phyloP scores from a whole-genome alignment of 768 basidiomycete genomes.

The Collybia nuda region DNA sequence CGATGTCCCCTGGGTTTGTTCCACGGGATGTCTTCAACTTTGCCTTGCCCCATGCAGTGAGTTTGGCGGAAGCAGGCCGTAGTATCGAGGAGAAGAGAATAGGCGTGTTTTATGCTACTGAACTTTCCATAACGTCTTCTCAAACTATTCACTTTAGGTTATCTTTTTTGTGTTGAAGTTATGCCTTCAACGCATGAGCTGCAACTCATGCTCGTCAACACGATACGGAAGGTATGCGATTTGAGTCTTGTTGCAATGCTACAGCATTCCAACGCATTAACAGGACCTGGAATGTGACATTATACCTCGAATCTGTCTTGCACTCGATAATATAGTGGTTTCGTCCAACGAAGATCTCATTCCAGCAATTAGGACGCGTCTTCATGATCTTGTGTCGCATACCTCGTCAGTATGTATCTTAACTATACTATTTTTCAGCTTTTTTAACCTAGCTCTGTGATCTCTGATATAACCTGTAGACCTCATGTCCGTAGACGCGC shows the following conservation, averaged over 20 bases:
- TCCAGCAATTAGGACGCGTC: constrained; percentile 69
- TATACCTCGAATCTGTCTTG: constrained; percentile 62
- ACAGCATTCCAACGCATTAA: not conserved
- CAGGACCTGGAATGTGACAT: constrained; percentile 72
- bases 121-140: not conserved
- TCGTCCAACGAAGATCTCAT: constrained; percentile 65
- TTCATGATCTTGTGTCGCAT: constrained; percentile 68
- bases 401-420: constrained; percentile 64
- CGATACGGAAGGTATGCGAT: constrained; percentile 67
- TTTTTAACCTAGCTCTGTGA: constrained; percentile 4
- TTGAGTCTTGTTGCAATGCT: too few relatives aligned
- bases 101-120: constrained; percentile 36
- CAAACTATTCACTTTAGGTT: constrained; percentile 49
- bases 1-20: constrained; percentile 41
- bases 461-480: constrained; percentile 34
- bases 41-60: constrained; percentile 75
- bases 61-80: constrained; percentile 68
- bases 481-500: constrained; percentile 60
- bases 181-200: constrained; percentile 72
- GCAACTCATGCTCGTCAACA: constrained; percentile 83
- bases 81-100: constrained; percentile 64
- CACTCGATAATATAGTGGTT: constrained; percentile 66
- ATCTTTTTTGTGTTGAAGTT: constrained; percentile 72
- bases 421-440: constrained; percentile 2
- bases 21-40: constrained; percentile 56